Evolutionary conservation across 208 protist species (phyloP).

Genomic region (Trypanosoma brucei): DNA sequence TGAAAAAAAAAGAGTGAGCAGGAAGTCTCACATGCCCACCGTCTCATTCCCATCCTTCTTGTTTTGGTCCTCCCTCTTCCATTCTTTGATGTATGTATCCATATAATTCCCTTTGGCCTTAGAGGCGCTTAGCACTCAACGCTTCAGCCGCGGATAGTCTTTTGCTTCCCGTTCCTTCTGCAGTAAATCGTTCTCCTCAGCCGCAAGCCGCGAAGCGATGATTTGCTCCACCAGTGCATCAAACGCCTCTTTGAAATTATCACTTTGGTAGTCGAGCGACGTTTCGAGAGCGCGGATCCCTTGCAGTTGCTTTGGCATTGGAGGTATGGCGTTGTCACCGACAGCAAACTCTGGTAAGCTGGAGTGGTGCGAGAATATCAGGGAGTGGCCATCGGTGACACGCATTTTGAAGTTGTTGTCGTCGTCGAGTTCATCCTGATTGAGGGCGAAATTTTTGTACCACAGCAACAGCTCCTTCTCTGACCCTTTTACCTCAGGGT

Average conservation of each 20-base stretch:
- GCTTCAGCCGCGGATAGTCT: conserved; percentile 25
- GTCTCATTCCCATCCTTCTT: no score
- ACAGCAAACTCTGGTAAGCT: conserved; percentile 35
- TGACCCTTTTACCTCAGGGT: conserved; percentile 60
- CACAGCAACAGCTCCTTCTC: conserved; percentile 86
- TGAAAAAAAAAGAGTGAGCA: no score
- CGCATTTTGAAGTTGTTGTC: conserved; percentile 58
- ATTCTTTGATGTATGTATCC: no score
- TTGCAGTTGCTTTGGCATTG: conserved; percentile 75
- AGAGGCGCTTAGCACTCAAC: conserved; percentile 7
- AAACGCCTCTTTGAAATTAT: conserved; percentile 91
- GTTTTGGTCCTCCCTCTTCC: no score
- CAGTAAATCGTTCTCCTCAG: conserved; percentile 73
- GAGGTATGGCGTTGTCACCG: conserved; percentile 28
- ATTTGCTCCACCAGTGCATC: conserved; percentile 76
- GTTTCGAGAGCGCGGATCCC: conserved; percentile 71
- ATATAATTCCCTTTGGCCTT: no score
- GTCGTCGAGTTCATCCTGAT: conserved; percentile 65
- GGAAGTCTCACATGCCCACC: no score
- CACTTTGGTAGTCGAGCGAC: conserved; percentile 83
- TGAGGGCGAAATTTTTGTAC: conserved; percentile 86
- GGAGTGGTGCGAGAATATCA: conserved; percentile 83
- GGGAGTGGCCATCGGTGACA: conserved; percentile 48
- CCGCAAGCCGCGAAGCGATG: conserved; percentile 46
- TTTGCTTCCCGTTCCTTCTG: conserved; percentile 34